phyloP scores from a whole-genome alignment of 139 green algal genomes.

The Tetraselmis chui region DNA sequence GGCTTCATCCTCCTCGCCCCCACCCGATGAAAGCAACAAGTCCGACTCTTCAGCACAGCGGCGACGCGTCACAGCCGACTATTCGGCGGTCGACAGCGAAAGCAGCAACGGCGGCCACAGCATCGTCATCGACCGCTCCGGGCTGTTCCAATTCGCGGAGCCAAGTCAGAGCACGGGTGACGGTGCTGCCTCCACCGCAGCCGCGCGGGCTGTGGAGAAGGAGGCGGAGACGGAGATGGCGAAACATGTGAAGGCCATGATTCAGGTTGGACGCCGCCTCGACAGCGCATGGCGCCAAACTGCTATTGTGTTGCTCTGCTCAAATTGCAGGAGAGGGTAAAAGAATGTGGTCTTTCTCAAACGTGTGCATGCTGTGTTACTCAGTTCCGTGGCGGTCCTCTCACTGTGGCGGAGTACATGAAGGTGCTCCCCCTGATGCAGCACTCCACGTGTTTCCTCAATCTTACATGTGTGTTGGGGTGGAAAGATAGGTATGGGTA shows the following conservation, averaged over 20 bases:
- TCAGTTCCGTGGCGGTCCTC: conserved; percentile 86
- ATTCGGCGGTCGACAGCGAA: too few relatives aligned
- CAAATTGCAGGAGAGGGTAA: background rate
- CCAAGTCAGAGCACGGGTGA: too few relatives aligned
- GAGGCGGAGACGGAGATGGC: conserved; percentile 41
- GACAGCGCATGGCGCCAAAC: background rate
- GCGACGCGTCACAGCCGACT: too few relatives aligned
- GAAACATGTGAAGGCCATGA: conserved; percentile 31
- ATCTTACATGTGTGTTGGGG: background rate
- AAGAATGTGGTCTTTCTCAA: background rate
- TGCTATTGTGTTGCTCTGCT: background rate
- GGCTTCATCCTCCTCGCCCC: too few relatives aligned
- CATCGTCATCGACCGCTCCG: conserved; percentile 34
- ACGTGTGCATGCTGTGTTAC: background rate
- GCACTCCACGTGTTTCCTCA: conserved; percentile 1
- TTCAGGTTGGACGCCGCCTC: background rate
- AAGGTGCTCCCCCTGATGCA: conserved; percentile 19
- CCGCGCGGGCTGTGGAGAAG: conserved; percentile 11
- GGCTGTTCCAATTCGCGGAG: conserved; percentile 5
- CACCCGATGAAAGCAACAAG: too few relatives aligned
- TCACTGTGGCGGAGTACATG: conserved; percentile 90
- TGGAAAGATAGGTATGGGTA: too few relatives aligned
- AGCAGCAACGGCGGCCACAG: too few relatives aligned
- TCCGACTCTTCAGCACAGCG: too few relatives aligned
- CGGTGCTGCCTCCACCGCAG: background rate